Base-by-base conservation (phyloP, 2,329 filamentous ascomycete genomes). In the Paraconiothyrium brasiliense region DNA sequence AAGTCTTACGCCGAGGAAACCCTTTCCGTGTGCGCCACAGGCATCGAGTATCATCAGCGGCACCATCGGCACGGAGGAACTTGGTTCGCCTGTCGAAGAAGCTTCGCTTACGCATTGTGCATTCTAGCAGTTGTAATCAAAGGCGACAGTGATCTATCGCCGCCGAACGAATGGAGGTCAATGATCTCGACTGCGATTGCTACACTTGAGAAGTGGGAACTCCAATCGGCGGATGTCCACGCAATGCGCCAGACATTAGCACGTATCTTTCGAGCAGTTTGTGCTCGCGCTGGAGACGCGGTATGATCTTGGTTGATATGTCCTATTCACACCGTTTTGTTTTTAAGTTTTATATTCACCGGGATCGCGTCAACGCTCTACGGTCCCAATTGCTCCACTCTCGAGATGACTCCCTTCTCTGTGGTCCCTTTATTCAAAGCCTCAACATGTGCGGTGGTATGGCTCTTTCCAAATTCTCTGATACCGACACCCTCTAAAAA, bases 61-160 rank as follows among this genome's bases (percentile, higher is more conserved):
- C 55, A 58, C 35, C 50, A 62, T 37, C 56, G 60, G 10, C 60
- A 59, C 50, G 60, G 60, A 9, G 47, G 48, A 16, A 59, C 50
- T 27, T 62, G 60, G 60, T 55, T 54, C 22, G 34, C 43, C 10
- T 58, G 55, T 24, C 30, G 56, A 47, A 41, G 35, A 14, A 62
- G 16, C 32, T 62, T 62, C 20, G 39, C 34, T 14, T 44, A 22
- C 32, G 55, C 60, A 10, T 48, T 62, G 3, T 24, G 47, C 20
- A 59, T 62, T 16, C 44, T 62, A 10, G 55, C n/a, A 7, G 47
- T 48, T 4, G 59, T 58, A 8, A 11, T 58, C n/a, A 57, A 49
- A 32, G 30, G 9, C 10, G 54, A 61, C 8, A 24, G 13, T 3
- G 27, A 43, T 7, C 1, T 61, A n/a, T 20, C 35, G 27, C 59